These are phyloP conservation scores for Xylaria sp. DNA, from an alignment of 2,329 filamentous ascomycete species.

Conservation along the genomic window DNA sequence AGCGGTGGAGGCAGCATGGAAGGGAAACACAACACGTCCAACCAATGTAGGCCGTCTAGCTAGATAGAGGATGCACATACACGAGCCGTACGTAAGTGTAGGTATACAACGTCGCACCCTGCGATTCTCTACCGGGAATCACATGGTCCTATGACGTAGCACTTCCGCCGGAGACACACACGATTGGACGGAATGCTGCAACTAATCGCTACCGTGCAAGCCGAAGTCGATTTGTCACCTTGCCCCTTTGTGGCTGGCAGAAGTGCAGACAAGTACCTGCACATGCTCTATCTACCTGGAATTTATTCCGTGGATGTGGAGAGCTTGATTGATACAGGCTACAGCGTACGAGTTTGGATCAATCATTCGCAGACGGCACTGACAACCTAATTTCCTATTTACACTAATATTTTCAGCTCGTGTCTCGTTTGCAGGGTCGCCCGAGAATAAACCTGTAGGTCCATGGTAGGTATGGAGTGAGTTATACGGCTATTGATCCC, in stretches of 20 bases:
- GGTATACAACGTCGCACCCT: conserved; percentile 14
- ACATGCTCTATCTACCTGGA: no score
- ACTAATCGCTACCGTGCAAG: conserved; percentile 18
- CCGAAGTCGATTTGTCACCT: conserved; percentile 22
- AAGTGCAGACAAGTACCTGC: background rate
- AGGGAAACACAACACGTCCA: background rate
- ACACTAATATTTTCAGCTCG: conserved; percentile 26
- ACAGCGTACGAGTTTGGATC: no score
- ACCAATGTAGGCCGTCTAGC: background rate
- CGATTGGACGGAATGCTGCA: conserved; percentile 26
- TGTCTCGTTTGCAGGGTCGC: conserved; percentile 4
- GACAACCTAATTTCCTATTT: conserved; percentile 10
- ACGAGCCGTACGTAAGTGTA: background rate
- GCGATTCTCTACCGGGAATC: conserved; percentile 4
- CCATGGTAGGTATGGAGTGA: background rate
- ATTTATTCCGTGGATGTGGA: background rate
- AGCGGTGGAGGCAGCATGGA: conserved; percentile 3
- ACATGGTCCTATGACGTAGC: conserved; percentile 32
- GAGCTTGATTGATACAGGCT: no score
- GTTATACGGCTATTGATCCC: background rate
- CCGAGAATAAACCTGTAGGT: background rate
- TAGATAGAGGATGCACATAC: background rate
- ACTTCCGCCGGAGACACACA: background rate
- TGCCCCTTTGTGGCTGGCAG: conserved; percentile 3
- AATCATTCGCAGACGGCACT: conserved; percentile 19